Percentiles rank a stretch among this genome's conserved stretches.
Conservation (phyloP, 331 rosid genomes). For the Quercus phellos region DNA sequence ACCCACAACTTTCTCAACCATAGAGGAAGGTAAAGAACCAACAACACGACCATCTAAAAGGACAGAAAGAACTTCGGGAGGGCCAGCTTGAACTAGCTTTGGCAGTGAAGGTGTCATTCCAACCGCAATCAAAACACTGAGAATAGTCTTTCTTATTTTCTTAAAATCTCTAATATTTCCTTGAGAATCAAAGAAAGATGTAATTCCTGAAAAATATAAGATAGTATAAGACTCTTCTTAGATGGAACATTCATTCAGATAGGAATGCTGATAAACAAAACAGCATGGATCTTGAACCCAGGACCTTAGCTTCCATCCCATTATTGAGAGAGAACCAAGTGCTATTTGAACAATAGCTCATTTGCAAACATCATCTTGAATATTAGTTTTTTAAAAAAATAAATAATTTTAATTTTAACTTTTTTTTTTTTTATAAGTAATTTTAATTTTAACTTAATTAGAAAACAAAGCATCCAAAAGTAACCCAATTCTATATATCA, state of each 20-base stretch:
- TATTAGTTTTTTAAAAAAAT: too few species aligned
- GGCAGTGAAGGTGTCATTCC: slow-evolving; percentile 71
- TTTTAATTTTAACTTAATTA: too few species aligned
- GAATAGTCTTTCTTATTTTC: slow-evolving; percentile 46
- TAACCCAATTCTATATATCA: neutral
- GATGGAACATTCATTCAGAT: neutral
- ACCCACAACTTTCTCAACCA: slow-evolving; percentile 82
- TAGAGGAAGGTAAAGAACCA: slow-evolving; percentile 60
- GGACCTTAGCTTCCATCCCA: too few species aligned
- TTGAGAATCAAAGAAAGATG: slow-evolving; percentile 73
- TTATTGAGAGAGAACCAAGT: too few species aligned
- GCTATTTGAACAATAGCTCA: too few species aligned
- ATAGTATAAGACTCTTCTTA: slow-evolving; percentile 9
- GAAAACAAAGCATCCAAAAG: neutral
- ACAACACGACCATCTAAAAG: slow-evolving; percentile 78
- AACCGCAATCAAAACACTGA: slow-evolving; percentile 43
- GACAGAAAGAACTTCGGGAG: slow-evolving; percentile 70
- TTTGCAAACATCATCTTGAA: too few species aligned
- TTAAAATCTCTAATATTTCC: slow-evolving; percentile 61
- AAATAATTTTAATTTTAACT: too few species aligned
- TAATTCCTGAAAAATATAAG: slow-evolving; percentile 55
- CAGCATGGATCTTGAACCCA: neutral
- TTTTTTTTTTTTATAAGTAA: too few species aligned
- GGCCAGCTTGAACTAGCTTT: slow-evolving; percentile 63
- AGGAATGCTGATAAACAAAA: neutral